A percentile compares a stretch with the other conserved stretches of the same genome.
These are phyloP conservation scores for Olyra latifolia DNA, from an alignment of 176 grass and related monocot species.

Conservation along the genomic window DNA sequence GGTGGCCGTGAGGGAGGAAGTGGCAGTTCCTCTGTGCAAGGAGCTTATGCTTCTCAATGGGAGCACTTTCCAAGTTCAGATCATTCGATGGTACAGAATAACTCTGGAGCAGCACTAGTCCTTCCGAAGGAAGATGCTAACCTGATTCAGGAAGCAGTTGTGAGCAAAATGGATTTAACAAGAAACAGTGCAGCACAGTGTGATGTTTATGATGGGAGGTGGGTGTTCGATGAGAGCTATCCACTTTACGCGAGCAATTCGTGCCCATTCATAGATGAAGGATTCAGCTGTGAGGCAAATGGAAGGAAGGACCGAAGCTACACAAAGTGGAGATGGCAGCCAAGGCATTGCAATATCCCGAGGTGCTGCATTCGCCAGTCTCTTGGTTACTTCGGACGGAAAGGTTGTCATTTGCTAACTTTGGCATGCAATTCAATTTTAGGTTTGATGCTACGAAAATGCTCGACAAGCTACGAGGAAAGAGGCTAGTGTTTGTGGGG, in stretches of 20 bases:
- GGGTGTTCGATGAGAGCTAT: conserved; percentile 86
- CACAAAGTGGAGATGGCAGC: conserved; percentile 92
- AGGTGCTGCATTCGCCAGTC: conserved; percentile 45
- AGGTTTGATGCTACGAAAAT: conserved; percentile 77
- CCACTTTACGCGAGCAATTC: conserved; percentile 71
- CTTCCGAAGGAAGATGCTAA: background rate
- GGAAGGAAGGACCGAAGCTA: conserved; percentile 64
- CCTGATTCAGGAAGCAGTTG: background rate
- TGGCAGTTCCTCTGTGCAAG: conserved; percentile 36
- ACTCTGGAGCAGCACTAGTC: background rate
- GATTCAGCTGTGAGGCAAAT: conserved; percentile 81
- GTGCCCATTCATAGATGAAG: conserved; percentile 92
- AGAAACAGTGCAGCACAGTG: conserved; percentile 26
- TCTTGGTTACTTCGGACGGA: background rate
- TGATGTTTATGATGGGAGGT: conserved; percentile 78
- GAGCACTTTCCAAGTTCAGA: background rate
- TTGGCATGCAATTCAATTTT: conserved; percentile 13
- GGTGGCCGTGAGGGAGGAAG: conserved; percentile 1
- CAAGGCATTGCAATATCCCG: conserved; percentile 64
- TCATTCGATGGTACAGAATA: conserved; percentile 24
- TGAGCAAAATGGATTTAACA: conserved; percentile 17
- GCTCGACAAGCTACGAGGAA: conserved; percentile 74
- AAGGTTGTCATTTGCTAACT: conserved; percentile 14
- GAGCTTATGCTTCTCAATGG: conserved; percentile 13
- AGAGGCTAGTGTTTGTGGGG: conserved; percentile 76